Base-by-base conservation (phyloP, 2,329 filamentous ascomycete genomes). In the Epichloe brachyelytri region DNA sequence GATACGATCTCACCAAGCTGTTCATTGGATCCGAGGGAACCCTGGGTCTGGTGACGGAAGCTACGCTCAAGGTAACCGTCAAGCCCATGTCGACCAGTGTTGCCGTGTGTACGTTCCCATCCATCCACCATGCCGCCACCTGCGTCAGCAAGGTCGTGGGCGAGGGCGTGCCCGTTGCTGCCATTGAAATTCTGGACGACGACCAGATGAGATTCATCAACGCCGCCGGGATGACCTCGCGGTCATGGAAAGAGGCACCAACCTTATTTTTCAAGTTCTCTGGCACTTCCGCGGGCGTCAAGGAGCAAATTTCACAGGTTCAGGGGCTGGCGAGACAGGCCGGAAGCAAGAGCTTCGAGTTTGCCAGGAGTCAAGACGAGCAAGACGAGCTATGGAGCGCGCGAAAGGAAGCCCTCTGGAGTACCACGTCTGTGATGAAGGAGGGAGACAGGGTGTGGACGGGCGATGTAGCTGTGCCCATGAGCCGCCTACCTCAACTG, bases 1-100 rank as follows among this genome's bases (percentile, higher is more conserved):
- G 90, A 26, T 96, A 96, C 68, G 89, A 96, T 65, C 77, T 96
- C 48, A 95, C 88, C 2, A 84, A 85, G 61, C 78, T 94, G 53
- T 93, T 95, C 67, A 85, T 95, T 65, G 90, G 90, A 44, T 89
- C 85, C 59, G 90, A 96, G 71, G 90, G 90, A 46, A 96, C 90
- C 1, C 79, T 96, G 1, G 90, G 90, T 8, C 78, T 96, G 12
- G 86, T 95, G 39, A 95, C 90, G 0, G 90, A 96, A 71, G 90
- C 89, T 4, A 90, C 85, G 3, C 74, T 96, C 58, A 95, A 94
- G 70, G 74, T 96, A 41, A 88, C 87, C 0, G 84, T 88, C 22
- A 84, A 83, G 63, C 89, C 90, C 1, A 80, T 85, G 57, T 84
- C 82, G 54, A 86, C 85, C 46, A 88, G 79, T 55, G 90, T 95